phyloP scores from a whole-genome alignment of 345 rosid genomes.

The Trapa bicornis region DNA sequence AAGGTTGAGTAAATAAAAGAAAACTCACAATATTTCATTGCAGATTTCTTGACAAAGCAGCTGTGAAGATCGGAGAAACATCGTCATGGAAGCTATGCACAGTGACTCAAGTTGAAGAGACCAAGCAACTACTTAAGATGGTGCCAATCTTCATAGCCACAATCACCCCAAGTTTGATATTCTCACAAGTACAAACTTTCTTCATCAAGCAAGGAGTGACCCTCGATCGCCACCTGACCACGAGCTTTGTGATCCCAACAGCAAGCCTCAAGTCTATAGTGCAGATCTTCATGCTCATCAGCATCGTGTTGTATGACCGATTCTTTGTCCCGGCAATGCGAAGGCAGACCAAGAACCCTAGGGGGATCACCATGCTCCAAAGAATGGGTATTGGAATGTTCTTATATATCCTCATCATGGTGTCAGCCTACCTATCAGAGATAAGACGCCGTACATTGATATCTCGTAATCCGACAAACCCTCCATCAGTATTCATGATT shows the following conservation, averaged over 20 bases:
- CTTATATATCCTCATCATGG: constrained; percentile 39
- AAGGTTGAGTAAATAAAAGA: neutral
- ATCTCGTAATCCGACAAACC: constrained; percentile 17
- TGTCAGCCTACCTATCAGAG: constrained; percentile 36
- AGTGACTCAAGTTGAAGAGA: constrained; percentile 54
- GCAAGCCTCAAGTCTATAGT: constrained; percentile 53
- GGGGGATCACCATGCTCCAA: constrained; percentile 68
- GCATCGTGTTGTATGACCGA: constrained; percentile 44
- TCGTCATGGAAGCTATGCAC: constrained; percentile 46
- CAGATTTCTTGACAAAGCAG: constrained; percentile 52
- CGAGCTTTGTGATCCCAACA: constrained; percentile 49
- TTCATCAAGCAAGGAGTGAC: constrained; percentile 57
- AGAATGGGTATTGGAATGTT: constrained; percentile 66
- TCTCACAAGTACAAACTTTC: constrained; percentile 35
- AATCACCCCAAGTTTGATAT: constrained; percentile 38
- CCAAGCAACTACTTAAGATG: constrained; percentile 60
- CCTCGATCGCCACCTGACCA: constrained; percentile 32
- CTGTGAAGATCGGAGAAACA: constrained; percentile 23
- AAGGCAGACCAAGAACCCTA: constrained; percentile 43
- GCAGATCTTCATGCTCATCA: constrained; percentile 50
- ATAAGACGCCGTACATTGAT: constrained; percentile 34
- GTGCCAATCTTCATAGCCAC: constrained; percentile 34
- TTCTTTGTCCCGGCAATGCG: constrained; percentile 32
- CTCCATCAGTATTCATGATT: constrained; percentile 42
- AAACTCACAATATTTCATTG: neutral